Evolutionary conservation across 345 rosid genomes (phyloP), one percentile per base, ranked within the genome.

Genomic region (Eucalyptus coolabah): DNA sequence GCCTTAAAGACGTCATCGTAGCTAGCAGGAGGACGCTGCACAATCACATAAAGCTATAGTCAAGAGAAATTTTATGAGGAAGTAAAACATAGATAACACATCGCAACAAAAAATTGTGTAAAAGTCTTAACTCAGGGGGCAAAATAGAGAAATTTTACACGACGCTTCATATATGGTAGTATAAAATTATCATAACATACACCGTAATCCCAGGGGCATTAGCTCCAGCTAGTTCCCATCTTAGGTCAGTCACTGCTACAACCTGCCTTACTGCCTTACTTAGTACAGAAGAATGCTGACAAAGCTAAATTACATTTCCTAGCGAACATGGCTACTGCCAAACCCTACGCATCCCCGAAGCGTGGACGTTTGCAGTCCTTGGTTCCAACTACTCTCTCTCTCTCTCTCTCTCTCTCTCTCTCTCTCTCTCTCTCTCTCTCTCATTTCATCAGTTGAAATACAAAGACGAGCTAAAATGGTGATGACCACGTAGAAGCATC

Each of bases 21-120:
- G n/a, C 99, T 94, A 69, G 98, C 91, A 86, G 99, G 99, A 19
- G 97, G 95, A 91, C 98, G 93, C 99, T 98, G 97, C 92, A 93
- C 53, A 50, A 89, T 91, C 53, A 59, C 37, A 77, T 77, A 77
- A 40, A 40, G 8, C 13, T 37, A 77, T 21, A 37, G 8, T 40
- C 26, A 24, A 10, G 30, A 40, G 85, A 12, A 40, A 21, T 77
- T 77, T 44, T 77, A 77, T 23, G 17, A 77, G 47, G 47, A 40
- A 77, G 83, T 77, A 77, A 77, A 77, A 21, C 30, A 40, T 26
- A 77, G 47, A 77, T 77, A 44, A 77, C 4, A 77, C 9, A 7
- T 4, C 8, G 3, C 7, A 1, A 40, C 2, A 7, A 77, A 77
- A 37, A 37, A 77, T 21, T 40, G 44, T 40, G 85, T 44, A 77